phyloP scores from a whole-genome alignment of 1,284 basidiomycete genomes.

The Leccinum subfulvum region DNA sequence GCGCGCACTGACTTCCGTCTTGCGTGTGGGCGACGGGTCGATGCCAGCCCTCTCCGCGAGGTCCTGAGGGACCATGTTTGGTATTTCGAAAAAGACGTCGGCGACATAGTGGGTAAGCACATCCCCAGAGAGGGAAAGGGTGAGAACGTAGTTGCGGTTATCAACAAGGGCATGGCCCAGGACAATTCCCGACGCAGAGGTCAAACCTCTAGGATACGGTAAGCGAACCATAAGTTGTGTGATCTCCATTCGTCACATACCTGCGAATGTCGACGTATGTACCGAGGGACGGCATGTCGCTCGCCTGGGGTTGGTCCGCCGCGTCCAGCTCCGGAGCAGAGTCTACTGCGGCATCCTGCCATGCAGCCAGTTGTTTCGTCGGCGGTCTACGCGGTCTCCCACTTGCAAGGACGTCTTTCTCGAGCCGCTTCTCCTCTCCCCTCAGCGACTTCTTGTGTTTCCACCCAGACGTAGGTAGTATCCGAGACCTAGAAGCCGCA shows the following conservation, averaged over 20 bases:
- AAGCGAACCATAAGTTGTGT: constrained; percentile 8
- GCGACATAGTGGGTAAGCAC: constrained; percentile 43
- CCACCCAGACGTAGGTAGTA: constrained; percentile 29
- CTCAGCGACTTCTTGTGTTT: constrained; percentile 30
- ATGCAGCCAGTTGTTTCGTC: constrained; percentile 24
- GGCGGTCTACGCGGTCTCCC: constrained; percentile 8
- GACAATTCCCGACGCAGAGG: constrained; percentile 46
- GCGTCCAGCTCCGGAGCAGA: constrained; percentile 14
- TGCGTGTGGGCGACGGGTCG: constrained; percentile 27
- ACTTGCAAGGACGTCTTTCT: constrained; percentile 18
- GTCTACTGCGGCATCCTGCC: constrained; percentile 20
- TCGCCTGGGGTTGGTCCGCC: constrained; percentile 14
- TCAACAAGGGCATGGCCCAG: constrained; percentile 40
- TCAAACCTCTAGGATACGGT: constrained; percentile 42
- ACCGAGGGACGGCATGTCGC: constrained; percentile 37
- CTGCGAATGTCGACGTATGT: constrained; percentile 62
- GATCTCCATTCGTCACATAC: constrained; percentile 35
- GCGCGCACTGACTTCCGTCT: constrained; percentile 51
- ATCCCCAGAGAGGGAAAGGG: constrained; percentile 51
- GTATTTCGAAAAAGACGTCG: constrained; percentile 60
- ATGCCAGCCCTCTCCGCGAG: constrained; percentile 51
- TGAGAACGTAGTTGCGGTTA: constrained; percentile 38
- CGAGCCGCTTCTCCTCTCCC: constrained; percentile 34
- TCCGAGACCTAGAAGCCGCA: constrained; percentile 25
- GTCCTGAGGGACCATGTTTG: constrained; percentile 48